These are phyloP conservation scores for Pichia thaimueangensis DNA, from an alignment of 805 yeast genomes.

Conservation along the genomic window DNA sequence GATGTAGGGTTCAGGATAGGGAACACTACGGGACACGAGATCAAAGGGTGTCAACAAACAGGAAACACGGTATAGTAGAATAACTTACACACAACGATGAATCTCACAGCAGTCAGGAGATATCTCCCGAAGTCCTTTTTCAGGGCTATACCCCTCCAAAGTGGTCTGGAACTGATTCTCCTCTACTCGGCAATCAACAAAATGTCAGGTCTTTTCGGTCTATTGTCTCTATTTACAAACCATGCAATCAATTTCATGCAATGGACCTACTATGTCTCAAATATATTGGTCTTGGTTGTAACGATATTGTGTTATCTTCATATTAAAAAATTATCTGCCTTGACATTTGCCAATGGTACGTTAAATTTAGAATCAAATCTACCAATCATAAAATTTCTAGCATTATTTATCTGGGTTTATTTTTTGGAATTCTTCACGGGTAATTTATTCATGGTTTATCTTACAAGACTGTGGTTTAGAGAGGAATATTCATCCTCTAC, in stretches of 20 bases:
- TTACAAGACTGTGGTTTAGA: constrained; percentile 67
- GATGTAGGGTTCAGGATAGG: too few species aligned
- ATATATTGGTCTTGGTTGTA: constrained; percentile 56
- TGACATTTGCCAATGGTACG: constrained; percentile 26
- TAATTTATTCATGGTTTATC: constrained; percentile 63
- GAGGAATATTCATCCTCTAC: constrained; percentile 7
- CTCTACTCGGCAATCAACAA: constrained; percentile 77
- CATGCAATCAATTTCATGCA: constrained; percentile 80
- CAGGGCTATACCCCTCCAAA: constrained; percentile 68
- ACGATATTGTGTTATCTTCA: constrained; percentile 27
- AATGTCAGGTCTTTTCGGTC: constrained; percentile 83
- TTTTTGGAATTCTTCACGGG: constrained; percentile 62
- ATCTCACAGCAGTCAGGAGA: background rate
- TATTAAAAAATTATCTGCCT: background rate
- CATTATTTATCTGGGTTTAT: constrained; percentile 60
- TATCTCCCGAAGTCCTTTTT: constrained; percentile 46
- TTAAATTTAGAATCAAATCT: constrained; percentile 37
- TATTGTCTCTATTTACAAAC: constrained; percentile 80
- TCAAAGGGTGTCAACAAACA: too few species aligned
- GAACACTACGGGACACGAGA: too few species aligned
- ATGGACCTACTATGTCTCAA: constrained; percentile 68
- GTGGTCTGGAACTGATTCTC: constrained; percentile 79
- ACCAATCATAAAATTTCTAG: constrained; percentile 42
- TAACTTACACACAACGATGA: too few species aligned
- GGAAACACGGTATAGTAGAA: too few species aligned